phyloP scores from a whole-genome alignment of 2,329 filamentous ascomycete genomes.

The Zymoseptoria brevis region DNA sequence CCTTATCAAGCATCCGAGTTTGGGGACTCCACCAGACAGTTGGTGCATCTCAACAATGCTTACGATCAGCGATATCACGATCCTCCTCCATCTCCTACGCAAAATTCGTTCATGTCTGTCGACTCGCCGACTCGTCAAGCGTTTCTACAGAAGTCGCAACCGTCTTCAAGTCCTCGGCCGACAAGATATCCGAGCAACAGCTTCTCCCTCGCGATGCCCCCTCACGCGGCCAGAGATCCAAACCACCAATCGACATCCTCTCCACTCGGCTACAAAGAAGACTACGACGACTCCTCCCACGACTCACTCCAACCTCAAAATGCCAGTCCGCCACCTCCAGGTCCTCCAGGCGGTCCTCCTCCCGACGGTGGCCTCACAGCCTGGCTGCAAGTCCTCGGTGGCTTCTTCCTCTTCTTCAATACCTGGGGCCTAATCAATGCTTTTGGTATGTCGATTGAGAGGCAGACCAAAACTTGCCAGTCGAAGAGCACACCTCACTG shows the following conservation, averaged over 20 bases:
- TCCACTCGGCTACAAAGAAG: background rate
- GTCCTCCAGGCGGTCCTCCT: constrained; percentile 23
- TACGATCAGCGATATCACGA: constrained; percentile 7
- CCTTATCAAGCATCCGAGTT: constrained; percentile 13
- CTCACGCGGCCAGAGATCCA: background rate
- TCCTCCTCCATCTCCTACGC: constrained; percentile 3
- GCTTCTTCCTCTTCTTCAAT: constrained; percentile 43
- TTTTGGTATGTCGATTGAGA: constrained; percentile 29
- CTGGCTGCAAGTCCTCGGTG: constrained; percentile 42
- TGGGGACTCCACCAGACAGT: constrained; percentile 12
- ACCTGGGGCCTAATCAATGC: constrained; percentile 45
- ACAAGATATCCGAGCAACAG: constrained; percentile 2
- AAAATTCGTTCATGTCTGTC: constrained; percentile 8
- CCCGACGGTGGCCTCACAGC: constrained; percentile 40
- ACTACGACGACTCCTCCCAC: background rate
- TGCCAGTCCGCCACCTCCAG: constrained; percentile 12
- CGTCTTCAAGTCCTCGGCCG: constrained; percentile 8
- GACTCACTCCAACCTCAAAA: constrained; percentile 1
- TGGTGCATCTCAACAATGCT: constrained; percentile 7
- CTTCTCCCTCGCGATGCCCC: constrained; percentile 9
- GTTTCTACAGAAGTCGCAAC: constrained; percentile 4
- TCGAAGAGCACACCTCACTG: background rate
- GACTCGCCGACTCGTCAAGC: constrained; percentile 10
- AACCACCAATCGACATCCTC: background rate
- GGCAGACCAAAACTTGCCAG: too few species aligned